Evolutionary conservation across 768 basidiomycete genomes (phyloP), one percentile per base, ranked within the genome.

Genomic region (Collybia sordida): DNA sequence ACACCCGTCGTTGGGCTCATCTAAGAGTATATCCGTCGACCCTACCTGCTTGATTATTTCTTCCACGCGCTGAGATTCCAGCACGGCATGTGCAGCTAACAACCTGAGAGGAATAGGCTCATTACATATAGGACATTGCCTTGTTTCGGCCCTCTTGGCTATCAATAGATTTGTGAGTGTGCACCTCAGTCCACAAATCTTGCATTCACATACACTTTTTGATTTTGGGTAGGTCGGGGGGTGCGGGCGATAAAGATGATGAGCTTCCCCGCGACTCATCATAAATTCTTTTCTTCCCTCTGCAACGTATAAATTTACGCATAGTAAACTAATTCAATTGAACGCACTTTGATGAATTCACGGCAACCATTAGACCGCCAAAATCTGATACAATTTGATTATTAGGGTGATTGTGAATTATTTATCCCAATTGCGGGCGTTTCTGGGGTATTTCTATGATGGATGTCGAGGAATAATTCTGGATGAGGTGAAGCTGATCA

Each of bases 101-200:
- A 91, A 74, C 11, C 89, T 83, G 19, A 90, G 60, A 12, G 90
- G 89, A 36, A 93, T 86, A 34, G 63, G 63, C 62, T 92, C 89
- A 12, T 75, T 69, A 66, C 90, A 93, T 34, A 86, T 80, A 1
- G 90, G 90, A 60, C 90, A 93, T 51, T 72, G 72, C 50, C 82
- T 74, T 2, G 87, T 92, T 61, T 90, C 88, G 15, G 85, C 88
- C 38, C 85, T 81, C 63, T 82, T 88, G 3, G 75, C 87, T 89
- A 50, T 44, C 45, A 41, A 14, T 6, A 27, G 35, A 44, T 14
- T 44, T 19, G 15, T 63, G 31, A 31, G 11, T 12, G 11, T 12
- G 11, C 9, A 31, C 9, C 9, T 27, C 34, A 59, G 51, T 18
- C 21, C 43, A 40, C 18, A 28, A 11, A 36, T 15, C 39, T 24